phyloP scores from a whole-genome alignment of 2,329 filamentous ascomycete genomes.

The Drechslerella dactyloides region DNA sequence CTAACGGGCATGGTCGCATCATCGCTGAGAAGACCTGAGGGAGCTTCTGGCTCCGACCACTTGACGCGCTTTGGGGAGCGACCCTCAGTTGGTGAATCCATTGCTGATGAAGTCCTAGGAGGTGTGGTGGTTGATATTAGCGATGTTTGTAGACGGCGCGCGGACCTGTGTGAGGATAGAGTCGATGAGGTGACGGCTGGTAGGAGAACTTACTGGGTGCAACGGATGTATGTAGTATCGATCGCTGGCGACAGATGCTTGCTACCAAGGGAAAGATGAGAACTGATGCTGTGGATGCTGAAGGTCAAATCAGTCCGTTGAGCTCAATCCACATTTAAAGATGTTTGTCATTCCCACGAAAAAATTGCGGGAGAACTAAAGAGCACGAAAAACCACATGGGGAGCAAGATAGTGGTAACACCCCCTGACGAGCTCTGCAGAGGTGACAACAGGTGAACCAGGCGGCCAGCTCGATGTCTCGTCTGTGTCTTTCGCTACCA shows the following conservation, averaged over 20 bases:
- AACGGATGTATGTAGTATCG: too few species aligned
- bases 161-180: too few species aligned
- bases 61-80: conserved; percentile 42
- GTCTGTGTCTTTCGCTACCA: too few species aligned
- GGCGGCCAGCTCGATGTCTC: too few species aligned
- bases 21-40: conserved; percentile 60
- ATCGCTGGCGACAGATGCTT: neutral
- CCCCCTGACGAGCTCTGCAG: too few species aligned
- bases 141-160: neutral
- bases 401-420: neutral
- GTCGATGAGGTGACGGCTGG: too few species aligned
- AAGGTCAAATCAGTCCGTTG: neutral
- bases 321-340: too few species aligned
- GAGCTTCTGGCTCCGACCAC: conserved; percentile 53
- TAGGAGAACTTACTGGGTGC: too few species aligned
- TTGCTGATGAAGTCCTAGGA: neutral
- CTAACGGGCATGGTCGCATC: conserved; percentile 48
- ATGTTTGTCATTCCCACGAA: neutral
- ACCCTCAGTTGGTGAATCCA: conserved; percentile 27
- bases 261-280: neutral
- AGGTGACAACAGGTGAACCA: too few species aligned
- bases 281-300: neutral
- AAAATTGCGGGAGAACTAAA: neutral
- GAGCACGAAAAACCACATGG: neutral
- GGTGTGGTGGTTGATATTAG: neutral